These are phyloP conservation scores for Daldinia eschscholtzii DNA, from an alignment of 2,329 filamentous ascomycete genomes.

Conservation along the genomic window DNA sequence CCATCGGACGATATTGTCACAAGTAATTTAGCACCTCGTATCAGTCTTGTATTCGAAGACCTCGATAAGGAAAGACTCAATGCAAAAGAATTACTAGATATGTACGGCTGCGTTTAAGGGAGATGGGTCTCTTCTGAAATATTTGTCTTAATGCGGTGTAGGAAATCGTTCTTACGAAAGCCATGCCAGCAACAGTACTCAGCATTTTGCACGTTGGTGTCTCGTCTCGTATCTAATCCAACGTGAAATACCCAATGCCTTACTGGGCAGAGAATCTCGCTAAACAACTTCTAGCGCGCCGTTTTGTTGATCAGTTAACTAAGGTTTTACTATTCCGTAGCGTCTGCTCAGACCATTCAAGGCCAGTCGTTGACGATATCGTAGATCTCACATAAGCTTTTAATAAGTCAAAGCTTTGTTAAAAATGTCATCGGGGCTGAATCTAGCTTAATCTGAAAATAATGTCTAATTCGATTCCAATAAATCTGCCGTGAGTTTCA, in stretches of 20 bases:
- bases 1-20: not conserved
- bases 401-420: not conserved
- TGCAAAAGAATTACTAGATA: not conserved
- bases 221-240: constrained; percentile 29
- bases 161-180: not conserved
- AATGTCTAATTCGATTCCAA: constrained; percentile 19
- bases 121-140: constrained; percentile 14
- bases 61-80: not conserved
- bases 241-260: not conserved
- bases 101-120: not conserved
- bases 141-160: constrained; percentile 4
- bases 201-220: constrained; percentile 16
- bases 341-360: constrained; percentile 21
- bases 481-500: constrained; percentile 15
- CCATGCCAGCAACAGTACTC: not conserved
- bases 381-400: constrained; percentile 35
- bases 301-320: constrained; percentile 20
- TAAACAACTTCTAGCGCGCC: constrained; percentile 5
- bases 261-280: not conserved
- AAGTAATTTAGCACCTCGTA: constrained; percentile 17
- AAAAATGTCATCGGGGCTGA: constrained; percentile 17
- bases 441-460: constrained; percentile 24
- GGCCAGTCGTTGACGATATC: constrained; percentile 13
- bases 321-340: constrained; percentile 6
- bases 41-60: not conserved